These are phyloP conservation scores for Cercospora canescens DNA, from an alignment of 2,329 filamentous ascomycete genomes.

Conservation along the genomic window DNA sequence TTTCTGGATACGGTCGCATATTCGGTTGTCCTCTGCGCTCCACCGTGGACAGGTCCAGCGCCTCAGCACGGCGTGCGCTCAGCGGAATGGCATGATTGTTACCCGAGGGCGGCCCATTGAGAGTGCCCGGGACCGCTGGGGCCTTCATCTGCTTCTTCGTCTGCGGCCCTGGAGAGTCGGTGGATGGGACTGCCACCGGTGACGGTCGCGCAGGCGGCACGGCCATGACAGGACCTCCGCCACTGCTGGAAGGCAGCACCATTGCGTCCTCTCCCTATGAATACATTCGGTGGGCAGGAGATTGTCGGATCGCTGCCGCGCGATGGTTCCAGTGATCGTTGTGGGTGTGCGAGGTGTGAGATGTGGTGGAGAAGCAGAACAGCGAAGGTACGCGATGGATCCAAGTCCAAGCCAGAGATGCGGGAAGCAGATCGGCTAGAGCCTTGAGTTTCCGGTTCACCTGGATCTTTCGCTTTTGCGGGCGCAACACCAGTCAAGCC, in stretches of 20 bases:
- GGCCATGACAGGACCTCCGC: conserved; percentile 15
- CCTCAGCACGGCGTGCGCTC: conserved; percentile 63
- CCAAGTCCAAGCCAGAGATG: conserved; percentile 1
- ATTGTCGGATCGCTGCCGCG: not conserved
- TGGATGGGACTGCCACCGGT: conserved; percentile 18
- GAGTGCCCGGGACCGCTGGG: conserved; percentile 30
- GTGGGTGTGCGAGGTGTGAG: not conserved
- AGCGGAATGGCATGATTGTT: conserved; percentile 53
- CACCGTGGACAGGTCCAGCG: conserved; percentile 84
- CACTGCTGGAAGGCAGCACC: conserved; percentile 33
- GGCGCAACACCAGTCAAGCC: not conserved
- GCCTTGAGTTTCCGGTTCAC: not conserved
- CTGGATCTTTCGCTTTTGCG: not conserved
- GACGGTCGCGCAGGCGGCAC: conserved; percentile 18
- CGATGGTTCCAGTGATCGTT: not conserved
- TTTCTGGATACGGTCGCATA: conserved; percentile 62
- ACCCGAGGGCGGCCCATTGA: conserved; percentile 41
- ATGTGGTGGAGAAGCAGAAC: not conserved
- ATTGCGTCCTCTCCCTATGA: conserved; percentile 19
- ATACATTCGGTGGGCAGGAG: conserved; percentile 6
- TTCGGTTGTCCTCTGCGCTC: conserved; percentile 85
- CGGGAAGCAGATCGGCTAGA: not conserved
- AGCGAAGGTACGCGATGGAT: conserved; percentile 4
- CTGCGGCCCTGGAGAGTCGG: conserved; percentile 14
- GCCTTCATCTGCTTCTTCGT: conserved; percentile 24